Evolutionary conservation across 306 rosid species (phyloP), one percentile per base, ranked within the genome.

Genomic region (Citrullus mucosospermus): DNA sequence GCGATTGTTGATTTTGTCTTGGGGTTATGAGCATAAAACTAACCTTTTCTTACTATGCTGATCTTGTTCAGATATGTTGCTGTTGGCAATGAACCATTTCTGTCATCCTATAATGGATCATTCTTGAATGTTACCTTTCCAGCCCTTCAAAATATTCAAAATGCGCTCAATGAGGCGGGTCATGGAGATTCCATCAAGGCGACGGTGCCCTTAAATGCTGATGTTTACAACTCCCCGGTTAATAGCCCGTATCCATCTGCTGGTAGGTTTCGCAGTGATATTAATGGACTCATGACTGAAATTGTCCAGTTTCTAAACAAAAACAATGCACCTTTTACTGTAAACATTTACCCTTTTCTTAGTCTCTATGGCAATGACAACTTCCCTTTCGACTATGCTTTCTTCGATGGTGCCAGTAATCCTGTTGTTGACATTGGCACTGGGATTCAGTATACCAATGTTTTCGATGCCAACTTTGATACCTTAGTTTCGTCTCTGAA

Each of bases 11-110:
- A 18, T 67, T 66, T 66, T 18, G 9, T 39, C 32, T 41, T 67
- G 51, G 74, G 53, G 73, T 69, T 44, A 44, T 44, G 77, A 60
- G 36, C 46, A n/a, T 32, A 80, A 46, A n/a, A 68, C 14, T 51
- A 56, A 78, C 53, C 36, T 50, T 20, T 30, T 34, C 72, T 74
- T 59, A 32, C 51, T 75, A 18, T 58, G 50, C 55, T 86, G 25
- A 51, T 86, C 83, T 80, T 34, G 69, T 61, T 25, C 84, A 95
- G 99, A 84, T 95, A 89, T 85, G 99, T 91, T 54, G 99, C 99
- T 28, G 99, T 95, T 80, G 99, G 99, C 28, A 95, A 95, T 30
- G 99, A 95, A 82, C 99, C 99, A 80, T 95, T 95, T 88, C 87
- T 95, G 78, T 78, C 88, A 84, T 83, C 99, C 51, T 95, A 95